phyloP scores from a whole-genome alignment of 2,329 filamentous ascomycete species.

The Rhynchosporium secalis region DNA sequence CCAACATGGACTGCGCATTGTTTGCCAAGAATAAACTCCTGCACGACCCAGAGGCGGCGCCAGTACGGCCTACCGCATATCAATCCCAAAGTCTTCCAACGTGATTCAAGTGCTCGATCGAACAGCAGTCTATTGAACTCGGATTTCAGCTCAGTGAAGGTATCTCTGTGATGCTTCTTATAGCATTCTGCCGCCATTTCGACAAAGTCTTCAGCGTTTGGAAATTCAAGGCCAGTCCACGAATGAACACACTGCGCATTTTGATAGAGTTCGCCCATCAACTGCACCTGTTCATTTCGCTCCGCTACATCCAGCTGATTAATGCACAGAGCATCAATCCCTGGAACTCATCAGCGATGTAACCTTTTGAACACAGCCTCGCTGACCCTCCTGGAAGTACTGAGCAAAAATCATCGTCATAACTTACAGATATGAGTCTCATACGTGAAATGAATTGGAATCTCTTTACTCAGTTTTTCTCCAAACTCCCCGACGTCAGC shows the following conservation, averaged over 20 bases:
- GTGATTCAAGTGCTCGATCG: neutral
- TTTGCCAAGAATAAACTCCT: neutral
- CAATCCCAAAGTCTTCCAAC: neutral
- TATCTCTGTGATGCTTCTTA: neutral
- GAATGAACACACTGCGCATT: neutral
- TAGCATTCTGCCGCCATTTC: neutral
- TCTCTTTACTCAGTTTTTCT: neutral
- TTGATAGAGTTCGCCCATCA: neutral
- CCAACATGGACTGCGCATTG: neutral
- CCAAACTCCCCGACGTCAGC: constrained; percentile 4
- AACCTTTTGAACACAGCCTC: neutral
- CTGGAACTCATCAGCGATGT: neutral
- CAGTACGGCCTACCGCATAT: neutral
- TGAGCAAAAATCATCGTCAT: neutral
- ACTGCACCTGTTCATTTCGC: constrained; percentile 1
- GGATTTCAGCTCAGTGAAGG: neutral
- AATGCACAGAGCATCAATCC: constrained; percentile 6
- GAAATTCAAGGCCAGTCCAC: constrained; percentile 4
- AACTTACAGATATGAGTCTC: constrained; percentile 5
- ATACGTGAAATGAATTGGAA: neutral
- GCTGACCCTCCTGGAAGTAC: neutral
- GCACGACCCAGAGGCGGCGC: neutral
- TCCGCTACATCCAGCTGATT: constrained; percentile 5
- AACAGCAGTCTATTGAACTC: neutral
- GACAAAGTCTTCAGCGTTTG: neutral